A percentile compares a stretch with the other conserved stretches of the same genome.
Conservation (phyloP, 1,139 yeast genomes). For the Yamadazyma mexicana region DNA sequence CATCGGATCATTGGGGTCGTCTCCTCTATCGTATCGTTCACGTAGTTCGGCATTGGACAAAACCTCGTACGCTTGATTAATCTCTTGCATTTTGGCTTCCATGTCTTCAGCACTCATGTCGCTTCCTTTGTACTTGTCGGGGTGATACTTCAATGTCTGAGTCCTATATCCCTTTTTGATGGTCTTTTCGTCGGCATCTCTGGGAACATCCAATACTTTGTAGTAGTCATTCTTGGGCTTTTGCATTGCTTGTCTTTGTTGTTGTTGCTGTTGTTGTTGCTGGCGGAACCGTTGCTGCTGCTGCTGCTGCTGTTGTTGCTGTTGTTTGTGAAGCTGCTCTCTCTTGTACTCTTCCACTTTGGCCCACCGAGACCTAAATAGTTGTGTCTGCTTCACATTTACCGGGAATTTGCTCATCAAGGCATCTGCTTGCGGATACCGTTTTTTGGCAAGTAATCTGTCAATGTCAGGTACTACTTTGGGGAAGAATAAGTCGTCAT, state of each 20-base stretch:
- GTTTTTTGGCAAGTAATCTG: constrained; percentile 36
- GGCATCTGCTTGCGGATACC: constrained; percentile 43
- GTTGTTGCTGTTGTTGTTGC: constrained; percentile 45
- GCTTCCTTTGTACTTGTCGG: constrained; percentile 78
- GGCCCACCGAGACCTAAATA: constrained; percentile 31
- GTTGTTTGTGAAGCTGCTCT: constrained; percentile 39
- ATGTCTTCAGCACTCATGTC: constrained; percentile 69
- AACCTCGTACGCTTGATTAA: constrained; percentile 91
- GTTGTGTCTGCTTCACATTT: constrained; percentile 40
- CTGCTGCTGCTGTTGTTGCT: constrained; percentile 50
- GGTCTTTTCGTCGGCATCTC: constrained; percentile 68
- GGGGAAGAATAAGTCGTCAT: constrained; percentile 40
- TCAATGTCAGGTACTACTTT: constrained; percentile 48
- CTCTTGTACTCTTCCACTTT: constrained; percentile 22
- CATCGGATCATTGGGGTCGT: constrained; percentile 54
- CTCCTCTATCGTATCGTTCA: constrained; percentile 67
- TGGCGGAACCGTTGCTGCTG: constrained; percentile 48
- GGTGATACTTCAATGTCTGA: constrained; percentile 81
- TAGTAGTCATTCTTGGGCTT: constrained; percentile 74
- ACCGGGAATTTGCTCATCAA: constrained; percentile 29
- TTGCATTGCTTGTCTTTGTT: constrained; percentile 29
- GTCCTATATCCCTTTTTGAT: constrained; percentile 81
- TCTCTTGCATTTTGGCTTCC: constrained; percentile 84
- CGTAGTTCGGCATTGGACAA: constrained; percentile 66
- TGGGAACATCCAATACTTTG: constrained; percentile 67